Evolutionary conservation across 768 basidiomycete genomes (phyloP), one percentile per base, ranked within the genome.

Genomic region (Amanita fuliginea): DNA sequence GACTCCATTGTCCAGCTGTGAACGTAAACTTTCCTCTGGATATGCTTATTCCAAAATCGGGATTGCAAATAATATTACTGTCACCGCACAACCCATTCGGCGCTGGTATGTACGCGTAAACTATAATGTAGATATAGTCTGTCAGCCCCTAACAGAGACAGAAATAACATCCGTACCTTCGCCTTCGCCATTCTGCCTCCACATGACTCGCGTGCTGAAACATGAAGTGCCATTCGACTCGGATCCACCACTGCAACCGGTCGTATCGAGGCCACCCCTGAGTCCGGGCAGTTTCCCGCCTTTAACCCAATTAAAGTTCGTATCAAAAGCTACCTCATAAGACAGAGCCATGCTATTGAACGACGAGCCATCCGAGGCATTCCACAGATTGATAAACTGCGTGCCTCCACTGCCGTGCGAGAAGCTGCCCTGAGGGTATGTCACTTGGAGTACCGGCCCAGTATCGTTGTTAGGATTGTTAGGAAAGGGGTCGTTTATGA

Each of bases 271-370:
- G 0, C 86, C 87, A 13, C 87, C 85, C 57, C 86, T 69, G 33
- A 88, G 57, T 4, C 87, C 86, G 9, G 86, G 86, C 8, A 89
- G 72, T 66, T 88, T 88, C 18, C 83, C 85, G 21, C 83, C 77
- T 57, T 81, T 80, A 24, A 84, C 81, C 74, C 78, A 90, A 57
- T 82, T 66, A 60, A 84, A 90, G 36, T 62, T 65, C 0, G 63
- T 42, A 51, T 80, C 78, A 59, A 90, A 86, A 1, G 83, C 83
- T 22, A 89, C 66, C 57, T 89, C 85, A 62, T 89, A 88, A 6
- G 78, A 73, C 14, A 86, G 62, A 48, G 86, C 62, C 83, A 88
- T 83, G 36, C 78, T 75, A 53, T 76, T 67, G 56, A 84, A 86
- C 16, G 65, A 62, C 22, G 73, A 71, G 3, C 72, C 73, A 51